A percentile compares a stretch with the other conserved stretches of the same genome.
Conservation (phyloP, 352 stramenopile genomes). For the Globisporangium spiculum region DNA sequence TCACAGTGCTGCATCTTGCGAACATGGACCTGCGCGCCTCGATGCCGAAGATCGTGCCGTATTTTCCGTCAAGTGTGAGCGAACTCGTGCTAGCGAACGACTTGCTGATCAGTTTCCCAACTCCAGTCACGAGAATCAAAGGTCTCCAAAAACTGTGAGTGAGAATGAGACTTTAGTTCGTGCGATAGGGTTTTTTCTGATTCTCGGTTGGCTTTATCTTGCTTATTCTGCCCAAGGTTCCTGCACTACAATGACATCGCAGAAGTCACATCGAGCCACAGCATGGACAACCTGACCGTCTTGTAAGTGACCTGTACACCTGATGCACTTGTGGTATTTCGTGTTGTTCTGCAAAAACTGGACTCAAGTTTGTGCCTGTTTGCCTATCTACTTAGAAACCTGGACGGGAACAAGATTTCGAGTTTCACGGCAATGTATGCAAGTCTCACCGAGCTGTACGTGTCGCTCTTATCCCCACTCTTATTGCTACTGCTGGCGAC, state of each 20-base stretch:
- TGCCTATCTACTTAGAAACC: background rate
- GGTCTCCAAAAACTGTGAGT: background rate
- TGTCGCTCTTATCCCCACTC: background rate
- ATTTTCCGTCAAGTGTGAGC: background rate
- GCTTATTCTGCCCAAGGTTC: too few relatives aligned
- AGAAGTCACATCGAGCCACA: background rate
- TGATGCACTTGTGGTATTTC: background rate
- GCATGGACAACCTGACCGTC: background rate
- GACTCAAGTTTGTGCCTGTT: background rate
- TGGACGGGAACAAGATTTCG: background rate
- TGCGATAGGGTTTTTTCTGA: too few relatives aligned
- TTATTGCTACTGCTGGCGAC: background rate
- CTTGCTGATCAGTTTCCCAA: background rate
- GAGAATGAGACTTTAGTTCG: background rate
- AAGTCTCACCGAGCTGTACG: background rate
- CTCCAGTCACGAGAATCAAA: background rate
- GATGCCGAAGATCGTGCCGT: background rate
- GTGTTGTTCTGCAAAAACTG: background rate
- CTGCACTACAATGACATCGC: background rate
- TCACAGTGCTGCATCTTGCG: background rate
- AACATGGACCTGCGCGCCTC: background rate
- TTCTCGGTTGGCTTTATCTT: too few relatives aligned
- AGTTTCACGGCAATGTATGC: background rate
- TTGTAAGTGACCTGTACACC: background rate
- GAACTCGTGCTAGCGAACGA: background rate